Conservation (phyloP, 2,329 filamentous ascomycete genomes). For the Gyromitra esculenta region DNA sequence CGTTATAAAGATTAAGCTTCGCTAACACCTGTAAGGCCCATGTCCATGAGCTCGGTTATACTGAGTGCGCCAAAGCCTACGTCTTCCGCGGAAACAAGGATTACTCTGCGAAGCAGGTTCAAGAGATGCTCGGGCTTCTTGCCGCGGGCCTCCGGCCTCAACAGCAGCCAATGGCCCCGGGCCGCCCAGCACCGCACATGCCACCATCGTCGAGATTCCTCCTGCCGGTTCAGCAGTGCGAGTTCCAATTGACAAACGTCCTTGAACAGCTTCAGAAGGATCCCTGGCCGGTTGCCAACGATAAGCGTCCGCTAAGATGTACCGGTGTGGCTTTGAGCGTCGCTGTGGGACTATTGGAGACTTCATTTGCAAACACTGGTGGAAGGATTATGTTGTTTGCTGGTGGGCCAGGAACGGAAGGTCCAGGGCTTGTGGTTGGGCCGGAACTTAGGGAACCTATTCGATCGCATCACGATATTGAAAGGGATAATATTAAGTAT, state of each 20-base stretch:
- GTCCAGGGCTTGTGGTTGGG: conserved; percentile 94
- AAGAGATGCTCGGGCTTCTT: conserved; percentile 93
- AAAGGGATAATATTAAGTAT: conserved; percentile 98
- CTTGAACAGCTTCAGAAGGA: conserved; percentile 96
- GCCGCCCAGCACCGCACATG: conserved; percentile 73
- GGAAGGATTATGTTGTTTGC: conserved; percentile 97
- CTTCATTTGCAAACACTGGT: conserved; percentile 93
- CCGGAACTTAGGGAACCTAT: conserved; percentile 96
- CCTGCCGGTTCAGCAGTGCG: conserved; percentile 91
- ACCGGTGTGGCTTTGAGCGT: conserved; percentile 97
- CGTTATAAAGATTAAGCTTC: conserved; percentile 54
- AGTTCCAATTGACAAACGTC: conserved; percentile 96
- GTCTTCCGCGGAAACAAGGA: conserved; percentile 98
- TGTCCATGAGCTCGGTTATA: conserved; percentile 97
- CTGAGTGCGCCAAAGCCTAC: conserved; percentile 97
- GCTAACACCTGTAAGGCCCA: conserved; percentile 70
- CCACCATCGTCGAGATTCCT: conserved; percentile 89
- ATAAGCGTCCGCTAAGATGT: conserved; percentile 88
- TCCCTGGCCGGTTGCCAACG: conserved; percentile 95
- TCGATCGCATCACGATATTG: conserved; percentile 97
- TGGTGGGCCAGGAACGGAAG: conserved; percentile 92
- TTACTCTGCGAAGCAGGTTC: conserved; percentile 97
- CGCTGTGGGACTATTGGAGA: conserved; percentile 89
- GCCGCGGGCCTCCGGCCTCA: conserved; percentile 78
- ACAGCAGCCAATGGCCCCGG: conserved; percentile 69